phyloP scores from a whole-genome alignment of 441 rosid genomes.

The Pelargonium citronellum region DNA sequence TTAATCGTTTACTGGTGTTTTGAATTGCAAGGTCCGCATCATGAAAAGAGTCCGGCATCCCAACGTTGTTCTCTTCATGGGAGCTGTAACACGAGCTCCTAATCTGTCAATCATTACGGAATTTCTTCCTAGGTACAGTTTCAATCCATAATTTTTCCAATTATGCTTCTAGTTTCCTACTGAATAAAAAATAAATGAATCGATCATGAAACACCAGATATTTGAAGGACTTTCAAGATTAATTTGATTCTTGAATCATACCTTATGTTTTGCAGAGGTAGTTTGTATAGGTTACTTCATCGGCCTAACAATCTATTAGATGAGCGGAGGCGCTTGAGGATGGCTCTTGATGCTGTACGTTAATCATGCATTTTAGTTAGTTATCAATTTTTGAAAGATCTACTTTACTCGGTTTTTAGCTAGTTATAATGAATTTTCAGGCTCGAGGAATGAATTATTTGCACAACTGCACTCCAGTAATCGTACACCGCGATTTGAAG shows the following conservation, averaged over 20 bases:
- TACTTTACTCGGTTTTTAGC: conserved; percentile 18
- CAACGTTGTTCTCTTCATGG: conserved; percentile 81
- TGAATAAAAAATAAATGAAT: too few relatives aligned
- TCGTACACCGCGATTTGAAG: conserved; percentile 94
- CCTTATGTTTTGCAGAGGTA: conserved; percentile 71
- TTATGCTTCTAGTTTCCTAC: too few relatives aligned
- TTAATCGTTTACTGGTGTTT: conserved; percentile 10
- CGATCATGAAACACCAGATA: too few relatives aligned
- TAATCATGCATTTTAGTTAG: conserved; percentile 12
- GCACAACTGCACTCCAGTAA: conserved; percentile 44
- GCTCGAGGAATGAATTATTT: conserved; percentile 93
- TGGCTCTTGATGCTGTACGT: conserved; percentile 92
- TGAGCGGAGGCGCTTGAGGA: conserved; percentile 84
- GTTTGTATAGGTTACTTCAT: conserved; percentile 84
- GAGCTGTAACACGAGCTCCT: conserved; percentile 71
- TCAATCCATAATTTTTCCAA: background rate
- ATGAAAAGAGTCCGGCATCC: conserved; percentile 68
- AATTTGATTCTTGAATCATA: conserved; percentile 13
- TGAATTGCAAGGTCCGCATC: conserved; percentile 44
- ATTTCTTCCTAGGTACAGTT: conserved; percentile 63
- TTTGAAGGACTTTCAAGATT: background rate
- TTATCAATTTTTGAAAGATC: conserved; percentile 7
- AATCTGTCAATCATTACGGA: conserved; percentile 70
- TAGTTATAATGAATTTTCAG: conserved; percentile 36
- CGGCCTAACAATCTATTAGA: conserved; percentile 89